Base-by-base conservation (phyloP, 257 asterid genomes). In the Petunia secreta region DNA sequence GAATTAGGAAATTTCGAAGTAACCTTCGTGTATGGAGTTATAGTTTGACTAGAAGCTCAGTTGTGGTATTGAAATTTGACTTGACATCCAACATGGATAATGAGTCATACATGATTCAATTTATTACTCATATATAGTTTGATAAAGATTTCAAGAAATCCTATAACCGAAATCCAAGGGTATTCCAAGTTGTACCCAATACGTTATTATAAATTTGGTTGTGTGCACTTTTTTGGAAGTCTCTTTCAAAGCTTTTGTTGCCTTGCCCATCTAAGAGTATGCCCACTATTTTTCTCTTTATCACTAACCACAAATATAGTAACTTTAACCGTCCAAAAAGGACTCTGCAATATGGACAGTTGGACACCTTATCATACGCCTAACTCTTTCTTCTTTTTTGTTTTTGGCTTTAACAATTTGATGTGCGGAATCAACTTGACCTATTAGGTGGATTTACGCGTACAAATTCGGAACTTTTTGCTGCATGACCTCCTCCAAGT, bases 321-420 rank as follows among this genome's bases (percentile, higher is more conserved):
- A 50, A 73, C 62, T 73, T 73, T 73, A 73, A 73, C 78, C 62
- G 78, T 73, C 78, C 78, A 73, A 48, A 73, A 73, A 50, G 78
- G 34, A 50, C 36, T 73, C 34, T 2, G 43, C 46, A 73, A 71
- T 25, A 25, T 25, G 25, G 25, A 25, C 25, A 50, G 34, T 25
- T 50, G 36, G 44, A 73, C 46, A 36, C 0, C 62, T 73, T 48
- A 73, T 50, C 44, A 1, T 6, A 85, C 88, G 67, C 91, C 86
- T 34, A 40, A 11, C 25, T 25, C 25, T 25, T 25, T 25, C 25
- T 25, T 25, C 25, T 25, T 25, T 25, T 25, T 25, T 25, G 25
- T 25, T 25, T 25, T 25, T 25, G 25, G 25, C 25, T 25, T 25
- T 25, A 25, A 25, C 25, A 25, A 25, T 25, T 25, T 25, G 25